Evolutionary conservation across 2,329 filamentous ascomycete species (phyloP).

Genomic region (Fusarium tuaranense): DNA sequence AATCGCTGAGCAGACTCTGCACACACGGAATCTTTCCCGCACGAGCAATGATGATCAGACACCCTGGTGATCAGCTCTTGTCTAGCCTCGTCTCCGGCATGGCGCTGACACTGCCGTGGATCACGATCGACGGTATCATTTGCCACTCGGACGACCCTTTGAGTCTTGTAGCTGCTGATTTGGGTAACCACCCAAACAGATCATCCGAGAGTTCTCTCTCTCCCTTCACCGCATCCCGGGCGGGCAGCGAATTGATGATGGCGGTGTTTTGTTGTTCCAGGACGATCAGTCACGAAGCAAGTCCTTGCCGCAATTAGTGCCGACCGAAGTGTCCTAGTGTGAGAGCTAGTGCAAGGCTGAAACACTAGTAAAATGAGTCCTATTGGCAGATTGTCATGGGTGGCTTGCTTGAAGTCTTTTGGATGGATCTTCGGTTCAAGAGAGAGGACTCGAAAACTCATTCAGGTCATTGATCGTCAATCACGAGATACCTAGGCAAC

Average conservation of each 20-base stretch:
- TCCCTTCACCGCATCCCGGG: constrained; percentile 23
- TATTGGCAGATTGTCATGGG: background rate
- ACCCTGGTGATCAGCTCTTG: constrained; percentile 23
- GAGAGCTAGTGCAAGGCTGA: constrained; percentile 8
- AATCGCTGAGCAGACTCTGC: constrained; percentile 18
- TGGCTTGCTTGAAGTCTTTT: background rate
- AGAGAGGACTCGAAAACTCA: background rate
- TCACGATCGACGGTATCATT: constrained; percentile 36
- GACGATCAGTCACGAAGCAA: background rate
- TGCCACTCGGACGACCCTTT: constrained; percentile 29
- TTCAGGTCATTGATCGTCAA: background rate
- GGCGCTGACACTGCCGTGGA: constrained; percentile 10
- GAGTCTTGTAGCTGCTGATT: constrained; percentile 22
- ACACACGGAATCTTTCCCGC: constrained; percentile 14
- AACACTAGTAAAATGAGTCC: constrained; percentile 14
- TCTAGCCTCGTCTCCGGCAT: constrained; percentile 11
- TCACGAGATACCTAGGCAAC: background rate
- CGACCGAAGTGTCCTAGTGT: background rate
- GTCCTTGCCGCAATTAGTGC: background rate
- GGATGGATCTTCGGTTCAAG: background rate
- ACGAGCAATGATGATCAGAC: constrained; percentile 33
- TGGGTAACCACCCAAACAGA: constrained; percentile 20
- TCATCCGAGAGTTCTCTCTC: constrained; percentile 11
- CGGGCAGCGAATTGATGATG: constrained; percentile 4
- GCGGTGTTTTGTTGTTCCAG: background rate